These are phyloP conservation scores for Lachnellula arida DNA, from an alignment of 2,329 filamentous ascomycete species.

Conservation along the genomic window DNA sequence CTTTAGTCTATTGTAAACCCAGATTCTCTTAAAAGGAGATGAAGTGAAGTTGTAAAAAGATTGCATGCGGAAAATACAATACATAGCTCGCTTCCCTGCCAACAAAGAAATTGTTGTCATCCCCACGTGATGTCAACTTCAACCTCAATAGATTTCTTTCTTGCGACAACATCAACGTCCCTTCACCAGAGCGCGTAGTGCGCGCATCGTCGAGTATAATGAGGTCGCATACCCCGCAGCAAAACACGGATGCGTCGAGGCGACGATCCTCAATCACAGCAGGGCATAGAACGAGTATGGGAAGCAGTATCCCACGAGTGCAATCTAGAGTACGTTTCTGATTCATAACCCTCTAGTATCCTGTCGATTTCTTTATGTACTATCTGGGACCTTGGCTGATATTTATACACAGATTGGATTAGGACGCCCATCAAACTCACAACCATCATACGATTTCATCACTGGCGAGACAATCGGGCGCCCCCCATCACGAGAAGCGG, in stretches of 20 bases:
- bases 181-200: slow-evolving; percentile 5
- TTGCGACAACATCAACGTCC: slow-evolving; percentile 14
- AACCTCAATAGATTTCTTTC: background rate
- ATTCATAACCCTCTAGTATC: background rate
- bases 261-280: slow-evolving; percentile 24
- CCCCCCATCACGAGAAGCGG: slow-evolving; percentile 23
- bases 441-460: slow-evolving; percentile 56
- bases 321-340: slow-evolving; percentile 27
- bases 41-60: too few species aligned
- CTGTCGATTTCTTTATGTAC: background rate
- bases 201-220: slow-evolving; percentile 14
- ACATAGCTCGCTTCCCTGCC: background rate
- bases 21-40: too few species aligned
- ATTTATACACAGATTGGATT: slow-evolving; percentile 35
- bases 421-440: slow-evolving; percentile 44
- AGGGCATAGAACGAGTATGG: slow-evolving; percentile 26
- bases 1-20: too few species aligned
- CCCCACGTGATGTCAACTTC: background rate
- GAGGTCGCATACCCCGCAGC: slow-evolving; percentile 29
- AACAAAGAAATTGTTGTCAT: background rate
- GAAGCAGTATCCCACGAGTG: slow-evolving; percentile 26
- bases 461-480: slow-evolving; percentile 39
- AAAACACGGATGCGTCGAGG: slow-evolving; percentile 19
- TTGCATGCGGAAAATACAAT: too few species aligned
- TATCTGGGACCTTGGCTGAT: slow-evolving; percentile 1